These are phyloP conservation scores for Fusarium siculi DNA, from an alignment of 2,329 filamentous ascomycete genomes.

Conservation along the genomic window DNA sequence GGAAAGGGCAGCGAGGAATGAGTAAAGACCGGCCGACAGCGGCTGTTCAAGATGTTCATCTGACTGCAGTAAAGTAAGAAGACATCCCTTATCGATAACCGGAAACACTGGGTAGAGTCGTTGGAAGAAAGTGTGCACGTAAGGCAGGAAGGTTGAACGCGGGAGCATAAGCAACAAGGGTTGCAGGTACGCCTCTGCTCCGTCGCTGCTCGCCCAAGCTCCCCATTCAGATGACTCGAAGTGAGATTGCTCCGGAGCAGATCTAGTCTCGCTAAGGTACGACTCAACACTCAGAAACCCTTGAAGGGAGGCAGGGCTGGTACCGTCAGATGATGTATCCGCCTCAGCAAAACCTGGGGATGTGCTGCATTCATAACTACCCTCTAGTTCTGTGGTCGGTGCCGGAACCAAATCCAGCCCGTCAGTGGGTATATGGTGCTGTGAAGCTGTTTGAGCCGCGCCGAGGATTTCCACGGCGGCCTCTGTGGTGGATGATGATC, in stretches of 20 bases:
- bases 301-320: neutral
- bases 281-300: neutral
- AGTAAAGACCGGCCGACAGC: constrained; percentile 1
- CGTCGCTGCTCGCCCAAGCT: neutral
- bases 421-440: neutral
- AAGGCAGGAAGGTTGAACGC: constrained; percentile 13
- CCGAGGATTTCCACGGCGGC: neutral
- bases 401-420: neutral
- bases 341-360: neutral
- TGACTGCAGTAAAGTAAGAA: constrained; percentile 11
- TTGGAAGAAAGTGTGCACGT: constrained; percentile 31
- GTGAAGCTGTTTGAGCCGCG: neutral
- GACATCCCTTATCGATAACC: constrained; percentile 21
- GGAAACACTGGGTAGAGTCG: constrained; percentile 37
- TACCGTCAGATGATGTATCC: neutral
- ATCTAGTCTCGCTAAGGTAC: neutral
- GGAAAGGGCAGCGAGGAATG: constrained; percentile 30
- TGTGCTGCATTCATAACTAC: neutral
- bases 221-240: neutral
- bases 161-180: neutral
- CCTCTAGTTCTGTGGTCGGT: neutral
- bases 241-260: neutral
- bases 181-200: neutral
- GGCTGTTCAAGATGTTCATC: neutral
- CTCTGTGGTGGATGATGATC: neutral